Conservation (phyloP, 768 basidiomycete genomes). For the Suillus placidus region DNA sequence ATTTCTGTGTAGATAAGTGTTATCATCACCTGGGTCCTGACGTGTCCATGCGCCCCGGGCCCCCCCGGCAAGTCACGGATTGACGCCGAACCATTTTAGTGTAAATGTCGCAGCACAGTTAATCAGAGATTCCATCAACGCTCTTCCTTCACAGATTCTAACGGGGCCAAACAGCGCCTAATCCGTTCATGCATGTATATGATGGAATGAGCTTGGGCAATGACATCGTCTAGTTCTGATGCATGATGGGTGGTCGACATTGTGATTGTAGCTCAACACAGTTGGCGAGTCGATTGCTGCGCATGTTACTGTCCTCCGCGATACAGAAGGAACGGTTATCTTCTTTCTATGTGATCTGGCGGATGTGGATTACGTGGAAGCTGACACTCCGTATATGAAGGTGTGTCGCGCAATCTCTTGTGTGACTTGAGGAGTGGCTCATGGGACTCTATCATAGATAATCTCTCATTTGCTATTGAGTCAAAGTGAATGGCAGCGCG, state of each 20-base stretch:
- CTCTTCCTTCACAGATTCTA: constrained; percentile 9
- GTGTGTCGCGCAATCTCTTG: no score
- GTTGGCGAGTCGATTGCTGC: background rate
- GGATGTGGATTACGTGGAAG: no score
- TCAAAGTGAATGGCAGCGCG: no score
- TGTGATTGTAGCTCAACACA: no score
- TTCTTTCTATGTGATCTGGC: background rate
- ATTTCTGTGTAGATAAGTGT: background rate
- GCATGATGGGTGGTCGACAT: no score
- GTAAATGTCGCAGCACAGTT: no score
- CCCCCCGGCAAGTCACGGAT: background rate
- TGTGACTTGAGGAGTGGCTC: no score
- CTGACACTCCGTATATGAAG: no score
- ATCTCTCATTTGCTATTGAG: no score
- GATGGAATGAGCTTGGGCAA: background rate
- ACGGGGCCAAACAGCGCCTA: background rate
- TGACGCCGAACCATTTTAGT: background rate
- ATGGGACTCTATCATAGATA: no score
- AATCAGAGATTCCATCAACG: background rate
- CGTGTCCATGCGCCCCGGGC: background rate
- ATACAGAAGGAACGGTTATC: background rate
- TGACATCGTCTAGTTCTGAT: background rate
- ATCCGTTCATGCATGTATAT: background rate
- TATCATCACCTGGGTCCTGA: background rate
- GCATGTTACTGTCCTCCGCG: background rate